Conservation (phyloP, 2,329 filamentous ascomycete genomes). For the Nectriaceae sp. region DNA sequence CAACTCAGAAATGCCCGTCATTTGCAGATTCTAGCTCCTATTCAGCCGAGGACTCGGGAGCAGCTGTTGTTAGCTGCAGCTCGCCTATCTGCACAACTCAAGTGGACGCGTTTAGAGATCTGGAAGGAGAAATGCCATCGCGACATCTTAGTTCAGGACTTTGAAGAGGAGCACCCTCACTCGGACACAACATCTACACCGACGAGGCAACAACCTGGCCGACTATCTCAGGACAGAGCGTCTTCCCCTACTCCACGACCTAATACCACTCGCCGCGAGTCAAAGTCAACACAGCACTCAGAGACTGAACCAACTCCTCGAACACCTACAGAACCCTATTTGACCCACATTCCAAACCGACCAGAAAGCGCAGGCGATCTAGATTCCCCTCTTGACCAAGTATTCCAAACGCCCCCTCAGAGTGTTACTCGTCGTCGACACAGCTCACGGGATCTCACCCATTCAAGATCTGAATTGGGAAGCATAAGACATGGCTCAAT, state of each 20-base stretch:
- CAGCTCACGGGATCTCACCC: conserved; percentile 27
- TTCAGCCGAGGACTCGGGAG: conserved; percentile 87
- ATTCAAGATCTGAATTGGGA: conserved; percentile 20
- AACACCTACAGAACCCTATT: conserved; percentile 27
- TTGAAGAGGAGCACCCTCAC: conserved; percentile 69
- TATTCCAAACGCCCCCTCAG: conserved; percentile 34
- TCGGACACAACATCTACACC: conserved; percentile 19
- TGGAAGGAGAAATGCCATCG: conserved; percentile 90
- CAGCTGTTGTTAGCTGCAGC: conserved; percentile 83
- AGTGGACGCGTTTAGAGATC: conserved; percentile 92
- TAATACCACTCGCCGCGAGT: conserved; percentile 26
- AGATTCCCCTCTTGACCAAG: conserved; percentile 30
- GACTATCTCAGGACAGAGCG: conserved; percentile 22
- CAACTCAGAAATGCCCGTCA: conserved; percentile 89
- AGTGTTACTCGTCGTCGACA: conserved; percentile 29
- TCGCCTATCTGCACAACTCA: conserved; percentile 82
- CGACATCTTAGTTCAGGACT: conserved; percentile 81
- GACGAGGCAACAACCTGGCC: conserved; percentile 27
- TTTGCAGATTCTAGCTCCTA: conserved; percentile 83
- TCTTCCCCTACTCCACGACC: conserved; percentile 30
- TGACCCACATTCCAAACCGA: conserved; percentile 19
- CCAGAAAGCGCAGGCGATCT: conserved; percentile 14
- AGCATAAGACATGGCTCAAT: conserved; percentile 33
- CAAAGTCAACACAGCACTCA: conserved; percentile 27
- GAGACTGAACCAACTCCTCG: conserved; percentile 27